phyloP scores from a whole-genome alignment of 352 stramenopile species.

The Phytophthora megakarya region DNA sequence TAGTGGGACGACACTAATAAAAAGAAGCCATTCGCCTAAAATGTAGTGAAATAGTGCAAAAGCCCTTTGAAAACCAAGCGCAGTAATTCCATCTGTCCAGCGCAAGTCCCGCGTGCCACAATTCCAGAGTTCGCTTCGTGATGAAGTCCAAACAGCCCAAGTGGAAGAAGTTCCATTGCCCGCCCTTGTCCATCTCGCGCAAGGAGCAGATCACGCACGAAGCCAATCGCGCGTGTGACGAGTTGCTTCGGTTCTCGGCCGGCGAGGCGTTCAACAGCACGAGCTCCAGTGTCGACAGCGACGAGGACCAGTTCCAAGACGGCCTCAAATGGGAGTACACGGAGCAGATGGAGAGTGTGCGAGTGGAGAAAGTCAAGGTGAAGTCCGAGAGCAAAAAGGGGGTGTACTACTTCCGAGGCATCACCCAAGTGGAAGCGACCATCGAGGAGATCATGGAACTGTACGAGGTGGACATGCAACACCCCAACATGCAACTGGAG shows the following conservation, averaged over 20 bases:
- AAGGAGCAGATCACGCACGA: constrained; percentile 74
- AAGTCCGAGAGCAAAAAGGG: constrained; percentile 60
- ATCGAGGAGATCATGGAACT: constrained; percentile 78
- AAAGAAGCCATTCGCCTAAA: not conserved
- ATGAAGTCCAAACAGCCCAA: constrained; percentile 63
- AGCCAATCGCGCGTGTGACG: constrained; percentile 76
- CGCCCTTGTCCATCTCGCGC: constrained; percentile 60
- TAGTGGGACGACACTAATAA: no score
- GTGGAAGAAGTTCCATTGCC: constrained; percentile 82
- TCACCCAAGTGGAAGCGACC: constrained; percentile 67
- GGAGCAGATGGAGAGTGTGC: constrained; percentile 70
- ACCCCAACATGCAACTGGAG: constrained; percentile 78
- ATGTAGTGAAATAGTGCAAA: not conserved
- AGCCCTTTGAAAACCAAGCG: not conserved
- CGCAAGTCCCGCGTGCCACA: not conserved
- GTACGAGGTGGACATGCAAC: constrained; percentile 72
- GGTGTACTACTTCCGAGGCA: constrained; percentile 74
- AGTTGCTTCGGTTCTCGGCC: constrained; percentile 75
- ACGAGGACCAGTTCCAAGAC: constrained; percentile 45
- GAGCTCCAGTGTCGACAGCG: constrained; percentile 30
- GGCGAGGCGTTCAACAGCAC: constrained; percentile 53
- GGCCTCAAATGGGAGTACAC: constrained; percentile 75
- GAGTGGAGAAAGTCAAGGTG: constrained; percentile 81
- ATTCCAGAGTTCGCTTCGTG: not conserved
- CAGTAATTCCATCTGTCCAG: constrained; percentile 8